These are phyloP conservation scores for Trichosporon ovoides DNA, from an alignment of 1,284 basidiomycete genomes.

Conservation along the genomic window DNA sequence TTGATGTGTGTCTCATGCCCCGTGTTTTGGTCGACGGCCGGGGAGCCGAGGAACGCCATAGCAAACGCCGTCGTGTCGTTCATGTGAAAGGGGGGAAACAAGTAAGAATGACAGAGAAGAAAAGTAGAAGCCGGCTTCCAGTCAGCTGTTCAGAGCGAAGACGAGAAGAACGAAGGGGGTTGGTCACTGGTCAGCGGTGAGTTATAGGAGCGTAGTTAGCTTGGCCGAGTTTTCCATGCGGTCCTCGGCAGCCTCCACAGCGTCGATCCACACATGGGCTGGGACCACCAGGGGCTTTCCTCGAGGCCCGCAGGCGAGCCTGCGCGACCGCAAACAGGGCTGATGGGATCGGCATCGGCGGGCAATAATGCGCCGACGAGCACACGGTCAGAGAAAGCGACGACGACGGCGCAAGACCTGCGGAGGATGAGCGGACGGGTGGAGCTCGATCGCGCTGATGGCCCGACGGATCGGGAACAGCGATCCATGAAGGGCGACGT, in stretches of 20 bases:
- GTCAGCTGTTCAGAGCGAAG: neutral
- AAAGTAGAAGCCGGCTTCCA: slow-evolving; percentile 4
- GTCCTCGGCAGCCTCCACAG: neutral
- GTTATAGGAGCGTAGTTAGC: neutral
- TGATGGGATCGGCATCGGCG: neutral
- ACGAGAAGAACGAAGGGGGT: neutral
- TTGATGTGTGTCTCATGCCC: neutral
- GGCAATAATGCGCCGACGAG: neutral
- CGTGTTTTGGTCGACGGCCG: neutral
- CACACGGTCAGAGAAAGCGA: neutral
- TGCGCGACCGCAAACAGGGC: neutral
- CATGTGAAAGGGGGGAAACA: neutral
- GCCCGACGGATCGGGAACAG: neutral
- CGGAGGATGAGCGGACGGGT: neutral
- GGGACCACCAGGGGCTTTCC: neutral
- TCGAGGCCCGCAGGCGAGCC: neutral
- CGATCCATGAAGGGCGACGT: neutral
- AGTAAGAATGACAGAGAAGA: neutral
- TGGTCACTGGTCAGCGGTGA: neutral
- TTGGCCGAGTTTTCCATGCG: neutral
- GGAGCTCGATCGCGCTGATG: neutral
- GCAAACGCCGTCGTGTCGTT: slow-evolving; percentile 2
- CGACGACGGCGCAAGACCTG: neutral
- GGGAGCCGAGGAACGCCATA: neutral
- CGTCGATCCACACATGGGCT: slow-evolving; percentile 3